Base-by-base conservation (phyloP, 257 asterid genomes). In the Cynanchum wilfordii region DNA sequence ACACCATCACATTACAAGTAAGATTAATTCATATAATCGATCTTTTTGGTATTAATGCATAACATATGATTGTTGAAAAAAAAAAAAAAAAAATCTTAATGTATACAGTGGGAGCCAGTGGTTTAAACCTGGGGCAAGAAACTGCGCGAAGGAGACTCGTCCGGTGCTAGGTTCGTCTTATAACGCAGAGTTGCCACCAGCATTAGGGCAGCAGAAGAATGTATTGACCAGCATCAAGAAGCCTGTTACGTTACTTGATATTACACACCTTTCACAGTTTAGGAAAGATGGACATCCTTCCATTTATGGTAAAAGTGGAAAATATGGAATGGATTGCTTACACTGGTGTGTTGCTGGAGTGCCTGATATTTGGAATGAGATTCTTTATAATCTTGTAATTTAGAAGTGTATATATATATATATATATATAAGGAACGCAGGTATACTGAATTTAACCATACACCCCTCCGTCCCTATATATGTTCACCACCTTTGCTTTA, bases 291-390 rank as follows among this genome's bases (percentile, higher is more conserved):
- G 65, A 0, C 82, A 78, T 78, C 82, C 82, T 29, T 51, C 82
- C 1, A 5, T 42, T 3, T 93, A 86, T 72, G 84, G 80, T 36
- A 75, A 66, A 0, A 27, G 73, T 19, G 83, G 77, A 1, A 56
- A 42, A 11, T 36, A 55, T 1, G 80, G 66, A 2, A 60, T 77
- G 47, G 97, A 92, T 50, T 93, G 97, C 78, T 86, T 89, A 19
- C 98, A 93, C n/a, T 91, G 98, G 98, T 93, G 98, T 49, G 59
- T 91, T 68, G 87, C 87, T 1, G 98, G 98, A 19, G 96, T 93
- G 2, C 93, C 96, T 1, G 98, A 93, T 80, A 83, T 90, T 24
- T 93, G 98, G 98, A 91, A 93, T 71, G 91, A 86, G 65, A 83
- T 90, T 13, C 55, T 89, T 45, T 91, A 86, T 15, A 69, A 81